Evolutionary conservation across 371 early-diverging fungal species (phyloP).

Genomic region (Synchytrium microbalum): DNA sequence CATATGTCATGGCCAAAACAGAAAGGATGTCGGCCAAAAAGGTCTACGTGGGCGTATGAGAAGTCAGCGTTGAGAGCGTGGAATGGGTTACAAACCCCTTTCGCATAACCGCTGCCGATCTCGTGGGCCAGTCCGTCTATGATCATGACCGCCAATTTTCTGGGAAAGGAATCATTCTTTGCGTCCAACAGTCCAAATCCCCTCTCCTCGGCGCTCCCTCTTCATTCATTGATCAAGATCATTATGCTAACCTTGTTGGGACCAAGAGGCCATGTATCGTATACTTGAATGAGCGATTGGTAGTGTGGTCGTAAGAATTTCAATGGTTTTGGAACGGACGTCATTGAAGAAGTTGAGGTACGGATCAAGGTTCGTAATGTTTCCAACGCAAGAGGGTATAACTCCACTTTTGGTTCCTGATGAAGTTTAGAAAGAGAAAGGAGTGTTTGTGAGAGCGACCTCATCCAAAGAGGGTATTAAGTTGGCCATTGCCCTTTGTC

Average conservation of each 20-base stretch:
- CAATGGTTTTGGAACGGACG: slow-evolving; percentile 95
- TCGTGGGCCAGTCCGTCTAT: too few relatives aligned
- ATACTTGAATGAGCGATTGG: slow-evolving; percentile 56
- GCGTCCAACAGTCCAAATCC: too few relatives aligned
- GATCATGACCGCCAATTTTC: too few relatives aligned
- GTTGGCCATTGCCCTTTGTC: not conserved
- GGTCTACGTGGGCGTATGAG: slow-evolving; percentile 30
- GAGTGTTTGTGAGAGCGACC: not conserved
- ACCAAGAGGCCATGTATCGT: slow-evolving; percentile 64
- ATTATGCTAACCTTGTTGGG: slow-evolving; percentile 70
- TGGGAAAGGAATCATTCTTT: too few relatives aligned
- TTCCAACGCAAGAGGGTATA: slow-evolving; percentile 81
- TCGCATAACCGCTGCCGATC: too few relatives aligned
- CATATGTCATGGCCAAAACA: slow-evolving; percentile 92
- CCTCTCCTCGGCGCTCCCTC: too few relatives aligned
- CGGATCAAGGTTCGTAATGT: slow-evolving; percentile 79
- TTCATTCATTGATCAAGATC: slow-evolving; percentile 1
- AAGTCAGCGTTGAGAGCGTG: not conserved
- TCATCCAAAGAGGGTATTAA: not conserved
- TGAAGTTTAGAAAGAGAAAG: not conserved
- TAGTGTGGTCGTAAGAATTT: slow-evolving; percentile 90
- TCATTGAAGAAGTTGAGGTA: slow-evolving; percentile 94
- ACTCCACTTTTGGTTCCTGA: slow-evolving; percentile 60
- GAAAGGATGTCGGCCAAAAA: slow-evolving; percentile 92
- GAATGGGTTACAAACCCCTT: too few relatives aligned